Conservation (phyloP, 805 yeast species). For the Saturnispora hagleri region DNA sequence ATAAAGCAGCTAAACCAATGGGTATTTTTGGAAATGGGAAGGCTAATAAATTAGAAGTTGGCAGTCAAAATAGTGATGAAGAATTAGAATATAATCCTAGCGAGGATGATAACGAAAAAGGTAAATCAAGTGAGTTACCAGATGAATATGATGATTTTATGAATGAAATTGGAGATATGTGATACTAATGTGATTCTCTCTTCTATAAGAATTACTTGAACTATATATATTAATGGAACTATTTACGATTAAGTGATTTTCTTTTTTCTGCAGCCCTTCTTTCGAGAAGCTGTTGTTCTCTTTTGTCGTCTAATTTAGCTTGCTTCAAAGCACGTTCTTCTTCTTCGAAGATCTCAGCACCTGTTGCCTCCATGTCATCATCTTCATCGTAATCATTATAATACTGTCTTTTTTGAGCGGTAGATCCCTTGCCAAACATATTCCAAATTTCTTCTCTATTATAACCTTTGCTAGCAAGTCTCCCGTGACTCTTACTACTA, state of each 20-base stretch:
- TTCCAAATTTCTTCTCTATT: constrained; percentile 87
- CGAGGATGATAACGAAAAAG: constrained; percentile 3
- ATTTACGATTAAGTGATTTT: constrained; percentile 3
- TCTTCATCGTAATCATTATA: constrained; percentile 47
- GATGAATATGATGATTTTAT: constrained; percentile 12
- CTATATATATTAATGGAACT: neutral
- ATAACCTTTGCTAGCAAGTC: constrained; percentile 35
- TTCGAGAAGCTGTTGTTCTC: constrained; percentile 57
- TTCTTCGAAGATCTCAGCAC: constrained; percentile 78
- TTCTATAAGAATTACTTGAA: neutral
- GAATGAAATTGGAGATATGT: constrained; percentile 7
- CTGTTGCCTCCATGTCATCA: constrained; percentile 91
- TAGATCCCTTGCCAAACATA: constrained; percentile 57
- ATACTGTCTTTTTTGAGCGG: constrained; percentile 33
- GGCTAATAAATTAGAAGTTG: neutral
- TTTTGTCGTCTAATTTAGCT: constrained; percentile 69
- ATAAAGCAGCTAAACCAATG: neutral
- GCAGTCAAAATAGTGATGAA: constrained; percentile 13
- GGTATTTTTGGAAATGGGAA: neutral
- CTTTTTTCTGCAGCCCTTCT: constrained; percentile 36
- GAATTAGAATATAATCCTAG: constrained; percentile 18
- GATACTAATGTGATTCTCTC: neutral
- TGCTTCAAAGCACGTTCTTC: constrained; percentile 59
- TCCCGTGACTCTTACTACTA: constrained; percentile 40
- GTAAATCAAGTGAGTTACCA: constrained; percentile 6